phyloP scores from a whole-genome alignment of 192 early-diverging fungal genomes.

The Coemansia sp. region DNA sequence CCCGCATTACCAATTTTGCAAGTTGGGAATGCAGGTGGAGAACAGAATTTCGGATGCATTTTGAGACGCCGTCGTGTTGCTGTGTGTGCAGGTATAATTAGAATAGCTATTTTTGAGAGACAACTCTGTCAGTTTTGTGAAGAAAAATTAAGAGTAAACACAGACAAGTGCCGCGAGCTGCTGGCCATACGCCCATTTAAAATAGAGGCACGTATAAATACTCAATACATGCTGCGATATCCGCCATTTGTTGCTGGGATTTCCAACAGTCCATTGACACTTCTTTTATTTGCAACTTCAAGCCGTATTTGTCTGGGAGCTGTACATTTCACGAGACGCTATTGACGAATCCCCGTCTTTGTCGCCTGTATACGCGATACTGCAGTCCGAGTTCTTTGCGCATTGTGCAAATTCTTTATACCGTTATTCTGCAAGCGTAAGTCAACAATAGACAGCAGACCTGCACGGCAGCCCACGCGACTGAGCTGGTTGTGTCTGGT shows the following conservation, averaged over 20 bases:
- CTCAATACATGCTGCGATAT: not conserved
- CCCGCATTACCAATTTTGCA: too few relatives aligned
- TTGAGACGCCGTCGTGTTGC: too few relatives aligned
- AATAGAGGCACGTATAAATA: not conserved
- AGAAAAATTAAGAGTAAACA: not conserved
- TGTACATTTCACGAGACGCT: not conserved
- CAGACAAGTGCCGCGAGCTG: constrained; percentile 1
- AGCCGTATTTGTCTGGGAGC: not conserved
- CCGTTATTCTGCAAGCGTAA: not conserved
- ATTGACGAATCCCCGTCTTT: not conserved
- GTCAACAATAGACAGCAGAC: not conserved
- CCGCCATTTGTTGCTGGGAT: not conserved
- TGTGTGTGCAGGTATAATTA: not conserved
- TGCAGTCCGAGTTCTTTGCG: not conserved
- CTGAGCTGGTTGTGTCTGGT: not conserved
- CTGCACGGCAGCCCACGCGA: not conserved
- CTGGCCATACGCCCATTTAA: not conserved
- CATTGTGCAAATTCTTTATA: not conserved
- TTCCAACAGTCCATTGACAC: not conserved
- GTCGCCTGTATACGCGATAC: not conserved
- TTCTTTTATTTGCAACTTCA: not conserved
- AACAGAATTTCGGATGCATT: too few relatives aligned
- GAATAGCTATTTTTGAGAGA: not conserved
- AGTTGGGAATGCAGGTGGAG: too few relatives aligned
- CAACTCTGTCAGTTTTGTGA: not conserved